Evolutionary conservation across 345 rosid genomes (phyloP), one percentile per base, ranked within the genome.

Genomic region (Eucalyptus cloeziana): DNA sequence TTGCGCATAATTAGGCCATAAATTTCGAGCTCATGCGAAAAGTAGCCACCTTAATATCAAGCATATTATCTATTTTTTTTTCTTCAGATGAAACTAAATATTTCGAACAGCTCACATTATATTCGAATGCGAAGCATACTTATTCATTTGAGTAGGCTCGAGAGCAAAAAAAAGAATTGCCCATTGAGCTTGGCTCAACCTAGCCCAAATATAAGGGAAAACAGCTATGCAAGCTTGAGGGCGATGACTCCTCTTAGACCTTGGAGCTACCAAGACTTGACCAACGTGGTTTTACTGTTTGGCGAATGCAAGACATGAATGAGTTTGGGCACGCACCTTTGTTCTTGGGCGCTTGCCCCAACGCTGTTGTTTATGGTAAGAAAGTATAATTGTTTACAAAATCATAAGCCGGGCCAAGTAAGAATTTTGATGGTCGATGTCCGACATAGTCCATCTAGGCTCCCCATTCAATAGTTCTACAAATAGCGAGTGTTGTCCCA

Each of bases 31-130:
- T 60, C 67, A 12, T 13, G 15, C 4, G 31, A 60, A 60, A 5
- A 60, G 7, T 60, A 60, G 6, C 4, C 67, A 27, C 31, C 2
- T 27, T 60, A 10, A 60, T 12, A 27, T 11, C 64, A 60, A 25
- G 15, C n/a, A 25, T 60, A 30, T 27, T 27, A 60, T 60, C 15
- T 27, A 25, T 60, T 60, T 27, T 27, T 10, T 27, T 60, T 13
- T 12, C 4, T 27, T 30, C 0, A 2, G 8, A 11, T 5, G 33
- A 13, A 13, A 27, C 9, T 12, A 24, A 13, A 27, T 62, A 27
- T 62, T 5, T 25, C 8, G 4, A 27, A 5, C 3, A 2, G 21
- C 19, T 1, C 8, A 2, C 5, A 12, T 2, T 64, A 1, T 30
- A 64, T 64, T 64, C 1, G 1, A 64, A 64, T n/a, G 10, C 21